Evolutionary conservation across 169 alveolate genomes (phyloP).

Genomic region (Plasmodium inui): DNA sequence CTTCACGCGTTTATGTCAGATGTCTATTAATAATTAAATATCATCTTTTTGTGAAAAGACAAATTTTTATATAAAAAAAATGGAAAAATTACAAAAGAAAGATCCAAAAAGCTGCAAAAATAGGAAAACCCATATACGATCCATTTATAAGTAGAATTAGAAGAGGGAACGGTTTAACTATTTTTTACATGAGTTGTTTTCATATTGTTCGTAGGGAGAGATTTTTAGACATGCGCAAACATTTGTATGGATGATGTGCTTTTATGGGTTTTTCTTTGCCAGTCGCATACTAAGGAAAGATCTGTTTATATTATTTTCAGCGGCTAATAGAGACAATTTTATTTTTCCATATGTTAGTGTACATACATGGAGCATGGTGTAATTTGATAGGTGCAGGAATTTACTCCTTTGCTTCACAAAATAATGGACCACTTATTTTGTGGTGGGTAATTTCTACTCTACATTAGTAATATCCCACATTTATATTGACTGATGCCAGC

Average conservation of each 20-base stretch:
- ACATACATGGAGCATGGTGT: not conserved
- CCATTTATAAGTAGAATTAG: not conserved
- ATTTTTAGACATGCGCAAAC: not conserved
- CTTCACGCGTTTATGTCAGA: not conserved
- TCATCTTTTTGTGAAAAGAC: not conserved
- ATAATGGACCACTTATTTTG: not conserved
- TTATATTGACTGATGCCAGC: not conserved
- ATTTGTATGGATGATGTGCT: not conserved
- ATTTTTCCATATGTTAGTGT: not conserved
- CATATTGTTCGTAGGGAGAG: not conserved
- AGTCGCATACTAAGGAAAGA: not conserved
- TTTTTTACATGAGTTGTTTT: not conserved
- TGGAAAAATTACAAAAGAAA: too few species aligned
- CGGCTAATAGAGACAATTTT: not conserved
- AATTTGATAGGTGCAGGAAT: not conserved
- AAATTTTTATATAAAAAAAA: too few species aligned
- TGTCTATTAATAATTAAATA: not conserved
- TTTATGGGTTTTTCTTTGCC: not conserved
- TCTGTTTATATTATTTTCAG: not conserved
- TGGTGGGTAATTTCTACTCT: not conserved
- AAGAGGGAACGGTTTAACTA: not conserved
- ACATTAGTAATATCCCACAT: not conserved
- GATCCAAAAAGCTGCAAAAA: not conserved
- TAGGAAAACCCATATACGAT: not conserved
- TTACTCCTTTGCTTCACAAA: not conserved